Evolutionary conservation across 441 rosid genomes (phyloP).

Genomic region (Gossypium trilobum): DNA sequence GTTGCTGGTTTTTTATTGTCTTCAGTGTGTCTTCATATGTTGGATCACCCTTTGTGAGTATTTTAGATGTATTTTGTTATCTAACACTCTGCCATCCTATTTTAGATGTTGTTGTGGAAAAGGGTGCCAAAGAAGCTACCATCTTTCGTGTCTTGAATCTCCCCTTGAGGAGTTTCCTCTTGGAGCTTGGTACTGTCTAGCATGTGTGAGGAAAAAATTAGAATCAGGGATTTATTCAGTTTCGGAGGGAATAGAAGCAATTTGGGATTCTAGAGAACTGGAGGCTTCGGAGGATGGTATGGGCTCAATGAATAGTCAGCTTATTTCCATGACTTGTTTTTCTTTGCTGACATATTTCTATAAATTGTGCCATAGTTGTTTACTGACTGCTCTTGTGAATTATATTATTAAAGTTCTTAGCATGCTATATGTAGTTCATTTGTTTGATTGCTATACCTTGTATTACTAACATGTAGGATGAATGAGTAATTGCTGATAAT

Average conservation of each 20-base stretch:
- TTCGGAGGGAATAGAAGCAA: constrained; percentile 29
- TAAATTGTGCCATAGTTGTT: neutral
- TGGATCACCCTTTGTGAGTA: constrained; percentile 1
- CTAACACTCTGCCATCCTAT: constrained; percentile 2
- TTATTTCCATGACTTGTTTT: neutral
- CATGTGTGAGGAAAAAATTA: constrained; percentile 25
- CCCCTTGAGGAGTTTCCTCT: constrained; percentile 21
- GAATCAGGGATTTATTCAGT: constrained; percentile 23
- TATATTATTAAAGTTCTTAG: neutral
- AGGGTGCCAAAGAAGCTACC: constrained; percentile 46
- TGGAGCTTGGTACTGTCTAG: constrained; percentile 30
- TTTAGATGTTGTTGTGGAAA: constrained; percentile 53
- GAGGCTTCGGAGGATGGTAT: constrained; percentile 24
- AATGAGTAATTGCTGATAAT: neutral
- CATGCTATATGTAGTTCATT: neutral
- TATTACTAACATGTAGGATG: neutral
- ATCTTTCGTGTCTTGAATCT: constrained; percentile 43
- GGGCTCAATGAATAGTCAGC: neutral
- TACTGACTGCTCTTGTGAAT: neutral
- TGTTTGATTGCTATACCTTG: neutral
- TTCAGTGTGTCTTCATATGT: neutral
- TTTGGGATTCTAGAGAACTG: constrained; percentile 27
- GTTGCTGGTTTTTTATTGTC: neutral
- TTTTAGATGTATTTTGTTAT: neutral
- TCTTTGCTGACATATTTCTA: neutral